Percentiles rank a stretch among this genome's conserved stretches.
Conservation (phyloP, 106 monocot species). For the Triglochin maritima region DNA sequence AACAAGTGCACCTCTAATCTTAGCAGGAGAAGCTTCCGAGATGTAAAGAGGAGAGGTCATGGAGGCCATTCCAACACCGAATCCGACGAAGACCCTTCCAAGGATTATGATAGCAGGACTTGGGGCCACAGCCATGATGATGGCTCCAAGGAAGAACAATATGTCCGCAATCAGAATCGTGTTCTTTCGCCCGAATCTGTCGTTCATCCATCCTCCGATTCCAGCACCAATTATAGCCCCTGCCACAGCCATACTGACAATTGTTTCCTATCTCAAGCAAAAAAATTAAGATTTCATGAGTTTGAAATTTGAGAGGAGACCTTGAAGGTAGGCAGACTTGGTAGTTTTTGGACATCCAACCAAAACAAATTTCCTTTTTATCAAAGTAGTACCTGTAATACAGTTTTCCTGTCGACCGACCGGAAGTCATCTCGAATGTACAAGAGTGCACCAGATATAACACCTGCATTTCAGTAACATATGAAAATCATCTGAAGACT, state of each 20-base stretch:
- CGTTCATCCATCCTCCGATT: slow-evolving; percentile 83
- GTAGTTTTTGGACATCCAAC: too few relatives aligned
- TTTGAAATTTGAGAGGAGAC: neutral
- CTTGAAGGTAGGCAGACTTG: too few relatives aligned
- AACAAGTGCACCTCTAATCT: slow-evolving; percentile 80
- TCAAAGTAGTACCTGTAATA: slow-evolving; percentile 6
- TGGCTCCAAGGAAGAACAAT: slow-evolving; percentile 67
- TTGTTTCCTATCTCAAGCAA: slow-evolving; percentile 53
- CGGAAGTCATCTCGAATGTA: slow-evolving; percentile 76
- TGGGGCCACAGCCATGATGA: slow-evolving; percentile 68
- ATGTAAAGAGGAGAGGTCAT: slow-evolving; percentile 96
- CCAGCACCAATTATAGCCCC: slow-evolving; percentile 85
- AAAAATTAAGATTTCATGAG: neutral
- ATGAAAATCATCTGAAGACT: neutral
- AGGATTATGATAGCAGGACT: slow-evolving; percentile 55
- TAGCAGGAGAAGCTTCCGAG: slow-evolving; percentile 88
- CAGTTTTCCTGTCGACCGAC: slow-evolving; percentile 43
- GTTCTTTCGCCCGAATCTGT: slow-evolving; percentile 49
- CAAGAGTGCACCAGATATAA: slow-evolving; percentile 81
- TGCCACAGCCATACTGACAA: slow-evolving; percentile 97
- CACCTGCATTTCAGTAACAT: slow-evolving; percentile 27
- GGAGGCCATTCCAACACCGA: slow-evolving; percentile 93
- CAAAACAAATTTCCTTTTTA: neutral
- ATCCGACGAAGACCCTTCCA: slow-evolving; percentile 79
- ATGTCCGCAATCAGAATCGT: slow-evolving; percentile 71